A percentile compares a stretch with the other conserved stretches of the same genome.
Evolutionary conservation across 768 basidiomycete species (phyloP).

Genomic region (Tricholoma bakamatsutake): DNA sequence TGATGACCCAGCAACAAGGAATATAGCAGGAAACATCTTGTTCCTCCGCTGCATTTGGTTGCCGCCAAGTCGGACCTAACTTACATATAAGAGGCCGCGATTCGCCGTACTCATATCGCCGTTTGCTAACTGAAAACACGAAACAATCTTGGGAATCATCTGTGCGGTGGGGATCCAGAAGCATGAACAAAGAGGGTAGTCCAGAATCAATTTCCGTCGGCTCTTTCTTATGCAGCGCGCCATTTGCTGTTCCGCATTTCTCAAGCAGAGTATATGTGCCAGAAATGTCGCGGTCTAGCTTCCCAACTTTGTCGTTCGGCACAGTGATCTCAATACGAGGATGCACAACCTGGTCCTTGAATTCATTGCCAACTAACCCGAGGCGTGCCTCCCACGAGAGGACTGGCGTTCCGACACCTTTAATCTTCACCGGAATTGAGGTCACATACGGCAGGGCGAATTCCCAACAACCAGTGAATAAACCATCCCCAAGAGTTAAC

Average conservation of each 20-base stretch:
- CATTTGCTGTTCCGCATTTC: slow-evolving; percentile 86
- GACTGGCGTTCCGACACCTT: slow-evolving; percentile 62
- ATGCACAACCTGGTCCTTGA: slow-evolving; percentile 62
- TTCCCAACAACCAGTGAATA: slow-evolving; percentile 76
- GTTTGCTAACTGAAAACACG: slow-evolving; percentile 75
- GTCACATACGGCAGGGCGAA: slow-evolving; percentile 65
- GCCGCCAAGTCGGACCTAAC: slow-evolving; percentile 75
- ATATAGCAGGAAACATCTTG: slow-evolving; percentile 52
- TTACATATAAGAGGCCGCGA: slow-evolving; percentile 71
- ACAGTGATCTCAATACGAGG: slow-evolving; percentile 62
- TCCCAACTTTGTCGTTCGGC: slow-evolving; percentile 33
- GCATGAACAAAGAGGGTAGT: slow-evolving; percentile 66
- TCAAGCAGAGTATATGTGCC: slow-evolving; percentile 76
- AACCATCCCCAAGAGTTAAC: slow-evolving; percentile 44
- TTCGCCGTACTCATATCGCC: slow-evolving; percentile 78
- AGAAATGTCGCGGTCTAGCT: slow-evolving; percentile 75
- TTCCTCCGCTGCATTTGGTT: slow-evolving; percentile 43
- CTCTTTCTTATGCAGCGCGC: slow-evolving; percentile 69
- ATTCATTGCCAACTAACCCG: slow-evolving; percentile 61
- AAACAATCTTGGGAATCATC: slow-evolving; percentile 73
- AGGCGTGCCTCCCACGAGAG: slow-evolving; percentile 84
- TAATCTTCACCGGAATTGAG: slow-evolving; percentile 53
- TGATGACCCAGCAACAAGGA: slow-evolving; percentile 59
- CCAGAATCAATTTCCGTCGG: slow-evolving; percentile 33
- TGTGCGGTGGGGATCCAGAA: slow-evolving; percentile 85